Conservation (phyloP, 2,329 filamentous ascomycete genomes). For the Colletotrichum spinosum region DNA sequence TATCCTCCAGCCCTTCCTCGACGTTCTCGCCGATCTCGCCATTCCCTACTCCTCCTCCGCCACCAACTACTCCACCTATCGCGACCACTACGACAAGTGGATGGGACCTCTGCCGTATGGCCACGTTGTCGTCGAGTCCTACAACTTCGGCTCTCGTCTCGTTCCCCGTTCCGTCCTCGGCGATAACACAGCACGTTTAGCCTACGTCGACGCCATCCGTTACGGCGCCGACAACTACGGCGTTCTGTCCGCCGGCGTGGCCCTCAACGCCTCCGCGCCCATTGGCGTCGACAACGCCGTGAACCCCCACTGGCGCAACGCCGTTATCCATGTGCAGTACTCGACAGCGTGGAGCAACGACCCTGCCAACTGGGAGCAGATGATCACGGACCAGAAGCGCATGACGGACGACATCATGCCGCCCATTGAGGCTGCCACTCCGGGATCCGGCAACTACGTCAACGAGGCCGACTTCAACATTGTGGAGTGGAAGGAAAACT, state of each 20-base stretch:
- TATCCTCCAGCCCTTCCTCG: constrained; percentile 59
- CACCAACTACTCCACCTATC: constrained; percentile 44
- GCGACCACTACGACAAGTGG: constrained; percentile 58
- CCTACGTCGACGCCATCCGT: constrained; percentile 34
- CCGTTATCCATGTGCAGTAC: constrained; percentile 36
- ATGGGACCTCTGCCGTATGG: constrained; percentile 56
- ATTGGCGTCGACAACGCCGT: constrained; percentile 34
- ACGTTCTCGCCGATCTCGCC: constrained; percentile 50
- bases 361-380: constrained; percentile 32
- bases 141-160: constrained; percentile 54
- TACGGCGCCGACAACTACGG: constrained; percentile 32
- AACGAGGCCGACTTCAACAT: constrained; percentile 65
- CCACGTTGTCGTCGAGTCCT: constrained; percentile 62
- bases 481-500: constrained; percentile 56
- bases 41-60: constrained; percentile 43
- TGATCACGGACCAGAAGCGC: constrained; percentile 32
- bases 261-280: constrained; percentile 37
- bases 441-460: constrained; percentile 58
- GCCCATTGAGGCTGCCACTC: constrained; percentile 44
- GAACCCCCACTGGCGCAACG: constrained; percentile 36
- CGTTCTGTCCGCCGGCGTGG: constrained; percentile 39
- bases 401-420: constrained; percentile 38
- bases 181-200: constrained; percentile 44
- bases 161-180: constrained; percentile 51
- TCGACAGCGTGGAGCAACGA: constrained; percentile 37